Percentiles rank a stretch among this genome's conserved stretches.
phyloP scores from a whole-genome alignment of 192 early-diverging fungal genomes.

The Rhizophagus clarus region DNA sequence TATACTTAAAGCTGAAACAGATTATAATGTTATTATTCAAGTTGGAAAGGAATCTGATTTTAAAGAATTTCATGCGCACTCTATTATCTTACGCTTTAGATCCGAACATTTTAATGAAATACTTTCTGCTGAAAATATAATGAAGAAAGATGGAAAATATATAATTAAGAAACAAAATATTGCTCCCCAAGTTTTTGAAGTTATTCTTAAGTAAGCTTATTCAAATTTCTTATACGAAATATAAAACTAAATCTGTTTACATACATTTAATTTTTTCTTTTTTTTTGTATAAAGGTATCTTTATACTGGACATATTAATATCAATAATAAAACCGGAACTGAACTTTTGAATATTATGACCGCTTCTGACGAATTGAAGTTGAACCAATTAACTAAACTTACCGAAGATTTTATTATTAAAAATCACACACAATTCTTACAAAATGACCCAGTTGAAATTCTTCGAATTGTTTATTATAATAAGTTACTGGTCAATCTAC shows the following conservation, averaged over 20 bases:
- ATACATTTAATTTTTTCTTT: no score
- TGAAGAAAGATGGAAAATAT: not conserved
- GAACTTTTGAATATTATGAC: not conserved
- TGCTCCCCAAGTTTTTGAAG: not conserved
- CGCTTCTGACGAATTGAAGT: not conserved
- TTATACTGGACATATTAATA: no score
- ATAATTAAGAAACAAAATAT: not conserved
- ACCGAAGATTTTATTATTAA: not conserved
- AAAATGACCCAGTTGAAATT: not conserved
- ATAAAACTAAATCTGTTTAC: not conserved
- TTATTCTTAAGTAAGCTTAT: not conserved
- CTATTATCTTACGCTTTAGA: not conserved
- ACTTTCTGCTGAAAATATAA: not conserved
- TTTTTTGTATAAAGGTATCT: no score
- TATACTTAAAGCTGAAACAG: not conserved
- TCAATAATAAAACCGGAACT: no score
- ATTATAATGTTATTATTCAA: not conserved
- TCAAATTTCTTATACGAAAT: not conserved
- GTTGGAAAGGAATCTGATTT: not conserved
- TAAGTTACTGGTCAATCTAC: not conserved
- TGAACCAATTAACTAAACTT: not conserved
- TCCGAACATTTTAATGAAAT: not conserved
- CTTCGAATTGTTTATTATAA: not conserved
- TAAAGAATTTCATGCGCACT: not conserved
- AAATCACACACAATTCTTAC: not conserved